Evolutionary conservation across 75 land plant genomes (phyloP).

Genomic region (Gnetum montanum): DNA sequence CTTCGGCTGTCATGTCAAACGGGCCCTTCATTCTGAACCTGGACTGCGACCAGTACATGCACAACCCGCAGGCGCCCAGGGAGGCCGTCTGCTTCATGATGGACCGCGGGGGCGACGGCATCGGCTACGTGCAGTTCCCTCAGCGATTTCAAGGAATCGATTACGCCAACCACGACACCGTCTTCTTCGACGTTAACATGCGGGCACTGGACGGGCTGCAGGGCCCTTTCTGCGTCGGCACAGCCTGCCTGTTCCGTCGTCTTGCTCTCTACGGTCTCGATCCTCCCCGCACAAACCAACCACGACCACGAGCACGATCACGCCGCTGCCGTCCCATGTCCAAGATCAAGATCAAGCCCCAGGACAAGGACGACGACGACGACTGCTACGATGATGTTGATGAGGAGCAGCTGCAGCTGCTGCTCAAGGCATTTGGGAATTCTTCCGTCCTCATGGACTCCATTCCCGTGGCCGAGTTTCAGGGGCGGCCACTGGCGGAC

Average conservation of each 20-base stretch:
- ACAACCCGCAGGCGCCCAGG: slow-evolving; percentile 38
- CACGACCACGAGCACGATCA: slow-evolving; percentile 9
- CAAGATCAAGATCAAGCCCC: not conserved
- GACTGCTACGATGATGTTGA: slow-evolving; percentile 5
- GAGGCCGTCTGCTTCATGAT: slow-evolving; percentile 64
- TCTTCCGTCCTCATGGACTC: slow-evolving; percentile 35
- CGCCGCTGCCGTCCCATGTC: not conserved
- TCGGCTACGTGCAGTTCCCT: slow-evolving; percentile 54
- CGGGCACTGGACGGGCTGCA: slow-evolving; percentile 57
- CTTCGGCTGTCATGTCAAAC: slow-evolving; percentile 57
- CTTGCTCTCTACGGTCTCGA: slow-evolving; percentile 46
- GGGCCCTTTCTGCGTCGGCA: slow-evolving; percentile 55
- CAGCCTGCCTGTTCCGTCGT: slow-evolving; percentile 46
- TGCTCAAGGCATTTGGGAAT: slow-evolving; percentile 45
- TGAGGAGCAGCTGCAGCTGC: not conserved
- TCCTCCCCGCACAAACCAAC: slow-evolving; percentile 32
- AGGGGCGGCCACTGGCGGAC: slow-evolving; percentile 43
- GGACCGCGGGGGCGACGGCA: slow-evolving; percentile 49
- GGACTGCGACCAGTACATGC: slow-evolving; percentile 64
- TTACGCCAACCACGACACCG: slow-evolving; percentile 69
- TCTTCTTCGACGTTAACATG: slow-evolving; percentile 66
- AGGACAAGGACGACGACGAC: not conserved
- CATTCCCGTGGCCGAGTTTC: slow-evolving; percentile 43
- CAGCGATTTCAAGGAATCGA: slow-evolving; percentile 58
- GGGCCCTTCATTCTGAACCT: slow-evolving; percentile 59